Evolutionary conservation across 2,329 filamentous ascomycete species (phyloP).

Genomic region (Pseudodiploospora longispora): DNA sequence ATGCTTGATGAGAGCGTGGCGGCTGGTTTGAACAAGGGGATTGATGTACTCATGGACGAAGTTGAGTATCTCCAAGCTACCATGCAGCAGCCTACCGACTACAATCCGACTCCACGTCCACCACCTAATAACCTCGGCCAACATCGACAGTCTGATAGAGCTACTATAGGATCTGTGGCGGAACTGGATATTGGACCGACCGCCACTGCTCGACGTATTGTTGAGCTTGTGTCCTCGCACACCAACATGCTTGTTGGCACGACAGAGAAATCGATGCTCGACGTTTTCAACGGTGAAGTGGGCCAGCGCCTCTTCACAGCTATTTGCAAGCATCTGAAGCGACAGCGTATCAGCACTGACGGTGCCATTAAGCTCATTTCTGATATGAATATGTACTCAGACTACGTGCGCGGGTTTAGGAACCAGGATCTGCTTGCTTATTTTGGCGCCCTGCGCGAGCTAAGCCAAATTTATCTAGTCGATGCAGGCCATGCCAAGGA

Average conservation of each 20-base stretch:
- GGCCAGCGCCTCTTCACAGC: conserved; percentile 85
- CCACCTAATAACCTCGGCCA: conserved; percentile 4
- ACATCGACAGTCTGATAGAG: conserved; percentile 2
- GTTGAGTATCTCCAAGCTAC: conserved; percentile 93
- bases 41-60: conserved; percentile 97
- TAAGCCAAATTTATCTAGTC: conserved; percentile 93
- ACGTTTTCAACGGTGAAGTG: conserved; percentile 98
- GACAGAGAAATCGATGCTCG: conserved; percentile 95
- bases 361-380: conserved; percentile 90
- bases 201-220: conserved; percentile 68
- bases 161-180: conserved; percentile 15
- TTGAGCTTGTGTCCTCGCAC: conserved; percentile 79
- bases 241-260: conserved; percentile 89
- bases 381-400: conserved; percentile 90
- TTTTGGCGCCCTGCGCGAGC: conserved; percentile 82
- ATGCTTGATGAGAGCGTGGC: conserved; percentile 97
- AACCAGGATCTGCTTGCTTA: conserved; percentile 83
- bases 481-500: conserved; percentile 80
- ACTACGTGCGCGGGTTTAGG: conserved; percentile 71
- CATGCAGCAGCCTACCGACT: conserved; percentile 78
- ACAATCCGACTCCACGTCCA: conserved; percentile 56
- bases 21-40: conserved; percentile 91
- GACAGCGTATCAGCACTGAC: conserved; percentile 82
- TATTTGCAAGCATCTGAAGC: conserved; percentile 94
- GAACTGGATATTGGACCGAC: conserved; percentile 58